phyloP scores from a whole-genome alignment of 768 basidiomycete species.

The Exidia glandulosa region DNA sequence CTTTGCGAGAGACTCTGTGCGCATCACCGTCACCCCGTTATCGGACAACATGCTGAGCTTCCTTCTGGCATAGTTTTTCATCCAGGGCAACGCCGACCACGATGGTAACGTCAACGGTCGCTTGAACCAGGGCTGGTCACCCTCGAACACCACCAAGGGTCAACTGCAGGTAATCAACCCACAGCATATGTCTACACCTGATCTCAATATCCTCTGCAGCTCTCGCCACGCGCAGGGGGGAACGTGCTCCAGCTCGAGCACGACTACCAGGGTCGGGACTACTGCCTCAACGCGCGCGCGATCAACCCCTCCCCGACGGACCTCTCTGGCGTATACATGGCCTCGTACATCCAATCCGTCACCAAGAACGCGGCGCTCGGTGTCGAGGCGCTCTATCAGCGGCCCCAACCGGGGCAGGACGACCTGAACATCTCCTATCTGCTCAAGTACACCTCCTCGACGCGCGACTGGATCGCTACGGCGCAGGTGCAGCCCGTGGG shows the following conservation, averaged over 20 bases:
- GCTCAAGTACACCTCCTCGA: constrained; percentile 61
- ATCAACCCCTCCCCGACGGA: constrained; percentile 87
- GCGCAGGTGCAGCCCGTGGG: constrained; percentile 77
- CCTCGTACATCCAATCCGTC: constrained; percentile 85
- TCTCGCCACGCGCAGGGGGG: constrained; percentile 65
- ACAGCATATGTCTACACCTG: not conserved
- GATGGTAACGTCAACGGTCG: constrained; percentile 84
- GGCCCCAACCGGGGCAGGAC: constrained; percentile 55
- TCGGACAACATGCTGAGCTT: not conserved
- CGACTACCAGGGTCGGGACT: constrained; percentile 84
- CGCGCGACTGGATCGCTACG: constrained; percentile 84
- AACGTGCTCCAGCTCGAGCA: constrained; percentile 93
- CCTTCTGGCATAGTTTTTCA: constrained; percentile 71
- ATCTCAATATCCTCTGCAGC: constrained; percentile 30
- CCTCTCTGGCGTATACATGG: constrained; percentile 83
- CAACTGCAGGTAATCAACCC: constrained; percentile 61
- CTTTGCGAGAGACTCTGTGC: constrained; percentile 74
- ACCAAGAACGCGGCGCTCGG: constrained; percentile 86
- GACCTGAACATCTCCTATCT: constrained; percentile 70
- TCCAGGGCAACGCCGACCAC: constrained; percentile 91
- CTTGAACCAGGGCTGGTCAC: constrained; percentile 81
- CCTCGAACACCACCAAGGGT: constrained; percentile 69
- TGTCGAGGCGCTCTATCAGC: constrained; percentile 74
- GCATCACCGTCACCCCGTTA: constrained; percentile 5
- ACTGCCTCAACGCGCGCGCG: constrained; percentile 72